Base-by-base conservation (phyloP, 2,329 filamentous ascomycete genomes). In the Trichophyton verrucosum region DNA sequence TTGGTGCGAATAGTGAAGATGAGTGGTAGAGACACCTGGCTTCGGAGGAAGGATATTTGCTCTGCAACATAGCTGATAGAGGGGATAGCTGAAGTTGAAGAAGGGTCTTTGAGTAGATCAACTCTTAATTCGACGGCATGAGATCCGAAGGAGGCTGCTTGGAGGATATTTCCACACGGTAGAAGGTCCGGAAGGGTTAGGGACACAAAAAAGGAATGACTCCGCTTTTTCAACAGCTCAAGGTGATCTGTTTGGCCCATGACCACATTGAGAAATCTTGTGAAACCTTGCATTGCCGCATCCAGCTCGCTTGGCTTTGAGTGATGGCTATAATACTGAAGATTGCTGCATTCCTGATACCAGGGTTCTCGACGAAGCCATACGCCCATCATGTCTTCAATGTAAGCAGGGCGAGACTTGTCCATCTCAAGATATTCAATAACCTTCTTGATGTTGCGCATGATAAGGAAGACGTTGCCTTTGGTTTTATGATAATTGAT, bases 121-220 rank as follows among this genome's bases (percentile, higher is more conserved):
- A 96, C 89, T n/a, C 94, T 85, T 58, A 99, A 76, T 74, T 99
- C 94, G 9, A 97, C 89, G 2, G 92, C 94, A 75, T 99, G 92
- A 6, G 89, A 88, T 3, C 94, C 94, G 46, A 95, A 85, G 11
- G 87, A 84, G 49, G 91, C 86, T 58, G 84, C 79, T 1, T 86
- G 84, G 51, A 99, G 79, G 30, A 86, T 76, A 20, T 85, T 78
- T 7, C 84, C 71, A 33, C 86, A 82, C 20, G 82, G 76, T 9
- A 81, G 77, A 15, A 97, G 77, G 66, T 89, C 83, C 1, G 91
- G 89, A 58, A 94, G 78, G 0, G 94, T 97, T 56, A 99, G 77
- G 7, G 91, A 91, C 22, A 97, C 88, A 68, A 99, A 99, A 78
- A 95, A 97, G 20, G 89, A 94, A 57, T 89, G 83, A 64, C 78